Conservation (phyloP, 108 stramenopile species). For the Stephanodiscus triporus region DNA sequence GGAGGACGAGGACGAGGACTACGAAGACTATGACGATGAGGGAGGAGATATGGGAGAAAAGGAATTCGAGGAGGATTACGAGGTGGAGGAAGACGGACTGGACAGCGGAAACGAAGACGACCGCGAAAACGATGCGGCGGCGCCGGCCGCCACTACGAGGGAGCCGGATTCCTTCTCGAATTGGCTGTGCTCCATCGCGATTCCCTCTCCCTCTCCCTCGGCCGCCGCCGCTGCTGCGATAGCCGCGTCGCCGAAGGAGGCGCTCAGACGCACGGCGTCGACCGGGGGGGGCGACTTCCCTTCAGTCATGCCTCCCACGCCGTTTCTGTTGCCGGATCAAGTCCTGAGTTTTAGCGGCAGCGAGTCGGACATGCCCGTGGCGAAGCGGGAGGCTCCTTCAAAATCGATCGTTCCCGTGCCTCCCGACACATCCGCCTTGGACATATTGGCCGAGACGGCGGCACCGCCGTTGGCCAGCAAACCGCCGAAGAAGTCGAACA, state of each 20-base stretch:
- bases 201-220: constrained; percentile 22
- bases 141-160: neutral
- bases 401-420: neutral
- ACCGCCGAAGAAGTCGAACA: constrained; percentile 1
- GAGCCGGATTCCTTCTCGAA: constrained; percentile 67
- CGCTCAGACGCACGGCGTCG: constrained; percentile 8
- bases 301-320: constrained; percentile 2
- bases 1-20: constrained; percentile 28
- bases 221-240: neutral
- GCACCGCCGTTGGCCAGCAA: neutral
- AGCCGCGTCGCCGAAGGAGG: neutral
- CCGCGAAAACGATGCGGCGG: neutral
- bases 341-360: constrained; percentile 25
- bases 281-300: too few species aligned
- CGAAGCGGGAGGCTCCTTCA: neutral
- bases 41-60: constrained; percentile 49
- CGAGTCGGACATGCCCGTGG: neutral
- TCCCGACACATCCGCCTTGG: neutral
- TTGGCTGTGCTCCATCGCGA: constrained; percentile 73
- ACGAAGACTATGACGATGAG: constrained; percentile 46
- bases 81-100: constrained; percentile 34
- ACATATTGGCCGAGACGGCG: neutral
- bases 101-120: constrained; percentile 21
- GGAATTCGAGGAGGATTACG: constrained; percentile 21
- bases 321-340: constrained; percentile 47